A percentile compares a stretch with the other conserved stretches of the same genome.
phyloP scores from a whole-genome alignment of 2,329 filamentous ascomycete species.

The Microsporum ferrugineum region DNA sequence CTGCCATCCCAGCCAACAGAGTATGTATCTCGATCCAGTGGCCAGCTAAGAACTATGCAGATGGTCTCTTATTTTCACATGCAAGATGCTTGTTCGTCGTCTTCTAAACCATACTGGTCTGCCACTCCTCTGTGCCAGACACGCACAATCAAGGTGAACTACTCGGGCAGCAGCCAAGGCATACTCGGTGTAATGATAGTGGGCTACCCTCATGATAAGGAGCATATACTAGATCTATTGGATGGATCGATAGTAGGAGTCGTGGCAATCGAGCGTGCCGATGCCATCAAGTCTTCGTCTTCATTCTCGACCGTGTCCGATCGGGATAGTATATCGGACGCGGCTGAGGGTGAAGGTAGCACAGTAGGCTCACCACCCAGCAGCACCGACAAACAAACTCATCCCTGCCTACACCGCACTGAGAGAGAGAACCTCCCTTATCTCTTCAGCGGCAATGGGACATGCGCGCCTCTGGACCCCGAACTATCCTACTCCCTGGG shows the following conservation, averaged over 20 bases:
- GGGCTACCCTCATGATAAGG: slow-evolving; percentile 38
- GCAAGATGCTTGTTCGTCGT: slow-evolving; percentile 15
- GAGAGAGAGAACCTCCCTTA: slow-evolving; percentile 40
- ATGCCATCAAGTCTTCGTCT: slow-evolving; percentile 12
- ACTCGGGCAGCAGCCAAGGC: slow-evolving; percentile 34
- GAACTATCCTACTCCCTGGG: slow-evolving; percentile 38
- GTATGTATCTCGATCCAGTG: slow-evolving; percentile 37
- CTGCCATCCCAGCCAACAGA: slow-evolving; percentile 38
- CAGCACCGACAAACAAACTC: neutral
- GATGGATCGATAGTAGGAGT: slow-evolving; percentile 46
- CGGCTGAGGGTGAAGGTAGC: neutral
- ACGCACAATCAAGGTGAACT: slow-evolving; percentile 41
- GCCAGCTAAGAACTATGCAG: slow-evolving; percentile 46
- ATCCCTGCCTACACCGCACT: slow-evolving; percentile 24
- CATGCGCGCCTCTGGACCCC: slow-evolving; percentile 37
- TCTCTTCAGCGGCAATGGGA: slow-evolving; percentile 34
- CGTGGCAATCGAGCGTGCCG: slow-evolving; percentile 36
- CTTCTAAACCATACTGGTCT: slow-evolving; percentile 33
- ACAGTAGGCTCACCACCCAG: neutral
- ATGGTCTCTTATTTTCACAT: slow-evolving; percentile 51
- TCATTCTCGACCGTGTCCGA: slow-evolving; percentile 3
- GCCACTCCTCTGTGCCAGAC: slow-evolving; percentile 35
- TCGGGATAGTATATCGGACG: neutral
- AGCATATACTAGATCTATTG: slow-evolving; percentile 40
- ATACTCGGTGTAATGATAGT: slow-evolving; percentile 43